A percentile compares a stretch with the other conserved stretches of the same genome.
Evolutionary conservation across 495 filamentous ascomycete species (phyloP).

Genomic region (Xylaria bambusicola): DNA sequence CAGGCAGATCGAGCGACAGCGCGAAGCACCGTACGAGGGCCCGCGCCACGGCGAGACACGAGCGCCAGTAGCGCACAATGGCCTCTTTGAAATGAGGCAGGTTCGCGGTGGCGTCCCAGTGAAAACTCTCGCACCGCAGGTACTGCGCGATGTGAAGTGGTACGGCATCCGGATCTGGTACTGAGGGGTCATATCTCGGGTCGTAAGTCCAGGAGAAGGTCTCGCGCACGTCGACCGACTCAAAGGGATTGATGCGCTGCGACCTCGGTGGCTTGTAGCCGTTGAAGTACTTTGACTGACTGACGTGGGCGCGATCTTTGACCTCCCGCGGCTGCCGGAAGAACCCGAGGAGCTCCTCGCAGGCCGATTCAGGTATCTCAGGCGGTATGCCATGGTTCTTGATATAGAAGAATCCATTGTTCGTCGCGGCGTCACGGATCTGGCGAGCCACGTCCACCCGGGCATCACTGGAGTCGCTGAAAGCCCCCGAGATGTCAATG

Average conservation of each 20-base stretch:
- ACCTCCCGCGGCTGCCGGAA: conserved; percentile 45
- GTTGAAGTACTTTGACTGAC: conserved; percentile 26
- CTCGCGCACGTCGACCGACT: conserved; percentile 39
- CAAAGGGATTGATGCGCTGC: conserved; percentile 36
- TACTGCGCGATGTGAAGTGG: conserved; percentile 34
- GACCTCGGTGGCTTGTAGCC: conserved; percentile 28
- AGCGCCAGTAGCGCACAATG: conserved; percentile 46
- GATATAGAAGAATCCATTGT: conserved; percentile 54
- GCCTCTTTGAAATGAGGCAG: conserved; percentile 48
- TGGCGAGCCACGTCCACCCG: conserved; percentile 40
- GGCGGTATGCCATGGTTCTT: conserved; percentile 53
- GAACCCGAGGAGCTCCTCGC: conserved; percentile 39
- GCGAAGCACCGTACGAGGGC: conserved; percentile 52
- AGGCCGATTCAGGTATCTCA: conserved; percentile 34
- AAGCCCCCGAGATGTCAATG: conserved; percentile 45
- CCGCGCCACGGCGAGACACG: conserved; percentile 48
- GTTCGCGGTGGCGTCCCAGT: conserved; percentile 49
- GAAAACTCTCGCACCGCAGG: conserved; percentile 39
- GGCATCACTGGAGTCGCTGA: conserved; percentile 32
- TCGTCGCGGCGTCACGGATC: conserved; percentile 45
- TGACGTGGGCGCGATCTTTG: conserved; percentile 39
- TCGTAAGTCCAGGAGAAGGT: conserved; percentile 48
- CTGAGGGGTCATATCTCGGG: conserved; percentile 45
- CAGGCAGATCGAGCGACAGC: conserved; percentile 47
- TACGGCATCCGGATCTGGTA: conserved; percentile 28